phyloP scores from a whole-genome alignment of 192 early-diverging fungal species.

The Physocladia obscura region DNA sequence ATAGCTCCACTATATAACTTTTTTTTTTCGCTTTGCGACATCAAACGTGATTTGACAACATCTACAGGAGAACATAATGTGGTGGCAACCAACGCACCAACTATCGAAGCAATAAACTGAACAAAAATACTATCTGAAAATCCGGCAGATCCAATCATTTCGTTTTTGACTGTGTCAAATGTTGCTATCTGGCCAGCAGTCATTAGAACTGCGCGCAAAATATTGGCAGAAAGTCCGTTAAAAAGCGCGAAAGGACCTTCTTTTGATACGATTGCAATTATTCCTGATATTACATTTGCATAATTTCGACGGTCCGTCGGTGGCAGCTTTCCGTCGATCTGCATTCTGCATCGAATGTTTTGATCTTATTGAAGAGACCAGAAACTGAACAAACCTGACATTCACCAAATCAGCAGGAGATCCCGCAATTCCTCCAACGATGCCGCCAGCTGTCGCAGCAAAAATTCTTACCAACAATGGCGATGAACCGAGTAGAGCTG shows the following conservation, averaged over 20 bases:
- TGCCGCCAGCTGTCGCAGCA: conserved; percentile 21
- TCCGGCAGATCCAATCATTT: conserved; percentile 14
- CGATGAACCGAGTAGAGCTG: neutral
- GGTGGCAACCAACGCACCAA: conserved; percentile 35
- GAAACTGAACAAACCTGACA: neutral
- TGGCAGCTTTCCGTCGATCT: conserved; percentile 40
- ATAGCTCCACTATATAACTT: conserved; percentile 11
- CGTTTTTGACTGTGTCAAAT: conserved; percentile 19
- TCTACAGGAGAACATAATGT: conserved; percentile 32
- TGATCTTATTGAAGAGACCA: neutral
- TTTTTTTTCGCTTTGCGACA: conserved; percentile 14
- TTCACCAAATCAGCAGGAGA: conserved; percentile 17
- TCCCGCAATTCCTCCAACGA: conserved; percentile 32
- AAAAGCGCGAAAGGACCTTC: conserved; percentile 38
- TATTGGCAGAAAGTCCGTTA: conserved; percentile 36
- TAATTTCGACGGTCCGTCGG: conserved; percentile 30
- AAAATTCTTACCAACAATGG: conserved; percentile 19
- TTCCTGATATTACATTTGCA: conserved; percentile 35
- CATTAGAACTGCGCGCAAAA: conserved; percentile 39
- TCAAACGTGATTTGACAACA: conserved; percentile 37
- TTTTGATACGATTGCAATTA: conserved; percentile 25
- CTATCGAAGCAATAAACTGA: conserved; percentile 25
- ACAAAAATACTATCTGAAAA: conserved; percentile 26
- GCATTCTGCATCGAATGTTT: conserved; percentile 22
- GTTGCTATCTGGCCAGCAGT: conserved; percentile 34